Conservation (phyloP, 805 yeast species). For the Wickerhamiella brachini region DNA sequence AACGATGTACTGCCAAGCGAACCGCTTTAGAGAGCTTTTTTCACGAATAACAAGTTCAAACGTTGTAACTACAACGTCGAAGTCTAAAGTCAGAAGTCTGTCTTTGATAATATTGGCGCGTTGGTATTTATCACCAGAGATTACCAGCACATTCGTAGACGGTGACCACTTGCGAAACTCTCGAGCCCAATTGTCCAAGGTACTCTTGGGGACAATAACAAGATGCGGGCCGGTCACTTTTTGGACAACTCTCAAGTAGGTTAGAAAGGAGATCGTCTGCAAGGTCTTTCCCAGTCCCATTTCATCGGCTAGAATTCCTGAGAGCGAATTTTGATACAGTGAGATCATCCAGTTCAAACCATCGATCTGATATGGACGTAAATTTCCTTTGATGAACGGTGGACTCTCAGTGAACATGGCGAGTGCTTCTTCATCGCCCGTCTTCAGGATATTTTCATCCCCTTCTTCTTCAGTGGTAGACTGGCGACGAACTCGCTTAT, state of each 20-base stretch:
- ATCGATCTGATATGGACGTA: conserved; percentile 86
- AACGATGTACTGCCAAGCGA: conserved; percentile 86
- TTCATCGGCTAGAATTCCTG: conserved; percentile 94
- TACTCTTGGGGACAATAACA: conserved; percentile 88
- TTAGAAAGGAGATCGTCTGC: conserved; percentile 86
- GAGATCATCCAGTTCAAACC: conserved; percentile 92
- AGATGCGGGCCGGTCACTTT: conserved; percentile 80
- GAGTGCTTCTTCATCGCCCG: conserved; percentile 26
- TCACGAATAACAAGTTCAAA: conserved; percentile 89
- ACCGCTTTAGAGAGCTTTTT: conserved; percentile 59
- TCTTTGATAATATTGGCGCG: conserved; percentile 48
- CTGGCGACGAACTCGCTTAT: conserved; percentile 39
- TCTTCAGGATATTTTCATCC: conserved; percentile 24
- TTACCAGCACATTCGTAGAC: conserved; percentile 66
- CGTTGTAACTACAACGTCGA: conserved; percentile 82
- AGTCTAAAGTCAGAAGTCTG: conserved; percentile 51
- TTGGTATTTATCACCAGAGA: conserved; percentile 78
- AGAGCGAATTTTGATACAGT: conserved; percentile 66
- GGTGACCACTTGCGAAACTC: conserved; percentile 95
- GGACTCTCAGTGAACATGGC: conserved; percentile 78
- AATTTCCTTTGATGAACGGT: conserved; percentile 49
- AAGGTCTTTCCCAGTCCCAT: conserved; percentile 96
- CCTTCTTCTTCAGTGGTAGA: conserved; percentile 58
- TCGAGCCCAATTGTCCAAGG: conserved; percentile 90
- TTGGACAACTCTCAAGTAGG: conserved; percentile 64